phyloP scores from a whole-genome alignment of 2,329 filamentous ascomycete genomes.

The Aspergillus melleus region DNA sequence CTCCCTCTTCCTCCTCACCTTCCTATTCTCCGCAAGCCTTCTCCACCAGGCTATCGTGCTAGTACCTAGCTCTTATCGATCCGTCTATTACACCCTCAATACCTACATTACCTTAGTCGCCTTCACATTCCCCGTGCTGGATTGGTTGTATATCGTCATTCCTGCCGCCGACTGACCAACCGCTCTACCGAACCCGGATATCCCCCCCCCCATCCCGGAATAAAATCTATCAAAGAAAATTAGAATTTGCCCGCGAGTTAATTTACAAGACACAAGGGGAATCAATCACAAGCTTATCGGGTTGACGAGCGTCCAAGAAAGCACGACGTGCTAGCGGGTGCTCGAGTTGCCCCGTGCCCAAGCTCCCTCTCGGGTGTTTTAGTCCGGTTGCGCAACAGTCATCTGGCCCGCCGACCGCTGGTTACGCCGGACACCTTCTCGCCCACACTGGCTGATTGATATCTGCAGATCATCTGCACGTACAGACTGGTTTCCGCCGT shows the following conservation, averaged over 20 bases:
- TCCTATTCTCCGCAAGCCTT: constrained; percentile 15
- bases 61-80: constrained; percentile 4
- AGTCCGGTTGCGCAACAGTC: constrained; percentile 27
- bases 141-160: constrained; percentile 9
- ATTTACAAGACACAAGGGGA: background rate
- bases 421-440: constrained; percentile 18
- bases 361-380: constrained; percentile 23
- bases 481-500: constrained; percentile 36
- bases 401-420: constrained; percentile 32
- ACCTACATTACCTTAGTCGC: background rate
- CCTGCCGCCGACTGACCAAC: constrained; percentile 1
- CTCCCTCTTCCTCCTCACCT: constrained; percentile 2
- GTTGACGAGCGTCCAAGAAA: constrained; percentile 8
- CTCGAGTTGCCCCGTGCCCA: constrained; percentile 18
- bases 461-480: constrained; percentile 54
- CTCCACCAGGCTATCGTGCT: constrained; percentile 4
- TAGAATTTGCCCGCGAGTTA: background rate
- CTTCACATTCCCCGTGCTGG: constrained; percentile 14
- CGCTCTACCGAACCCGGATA: constrained; percentile 1
- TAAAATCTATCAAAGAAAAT: background rate
- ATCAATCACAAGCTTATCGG: constrained; percentile 26
- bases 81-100: background rate
- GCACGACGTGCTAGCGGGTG: constrained; percentile 13
- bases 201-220: background rate
- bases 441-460: constrained; percentile 24